Evolutionary conservation across 2,329 filamentous ascomycete species (phyloP).

Genomic region (Pezicula carpinea): DNA sequence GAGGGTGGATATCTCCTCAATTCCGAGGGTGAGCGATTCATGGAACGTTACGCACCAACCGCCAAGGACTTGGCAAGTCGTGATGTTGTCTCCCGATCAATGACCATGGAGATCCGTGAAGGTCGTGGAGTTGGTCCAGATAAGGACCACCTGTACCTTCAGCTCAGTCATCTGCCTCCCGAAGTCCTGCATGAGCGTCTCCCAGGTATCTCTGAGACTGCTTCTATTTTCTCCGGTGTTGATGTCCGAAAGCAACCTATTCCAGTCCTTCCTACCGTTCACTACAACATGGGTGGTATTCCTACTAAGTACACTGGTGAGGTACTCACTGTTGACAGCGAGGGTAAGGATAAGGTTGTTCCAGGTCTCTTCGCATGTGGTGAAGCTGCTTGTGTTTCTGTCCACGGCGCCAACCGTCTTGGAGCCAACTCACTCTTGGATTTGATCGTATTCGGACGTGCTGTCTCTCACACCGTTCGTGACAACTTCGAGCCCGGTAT

Average conservation of each 20-base stretch:
- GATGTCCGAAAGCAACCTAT: conserved; percentile 97
- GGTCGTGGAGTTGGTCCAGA: conserved; percentile 95
- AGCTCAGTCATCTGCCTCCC: conserved; percentile 89
- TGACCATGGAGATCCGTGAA: conserved; percentile 97
- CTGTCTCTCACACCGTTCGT: conserved; percentile 93
- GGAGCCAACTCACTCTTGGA: conserved; percentile 98
- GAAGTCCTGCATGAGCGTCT: conserved; percentile 94
- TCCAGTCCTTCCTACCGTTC: conserved; percentile 90
- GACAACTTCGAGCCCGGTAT: conserved; percentile 86
- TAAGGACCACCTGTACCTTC: conserved; percentile 98
- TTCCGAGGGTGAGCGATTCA: conserved; percentile 97
- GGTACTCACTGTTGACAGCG: conserved; percentile 81
- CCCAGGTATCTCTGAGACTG: conserved; percentile 97
- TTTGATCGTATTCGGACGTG: conserved; percentile 94
- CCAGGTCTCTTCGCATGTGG: conserved; percentile 94
- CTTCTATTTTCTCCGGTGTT: conserved; percentile 93
- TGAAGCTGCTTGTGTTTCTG: conserved; percentile 95
- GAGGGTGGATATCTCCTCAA: conserved; percentile 98
- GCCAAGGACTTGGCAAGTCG: conserved; percentile 96
- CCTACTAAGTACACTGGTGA: conserved; percentile 97
- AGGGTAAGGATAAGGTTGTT: conserved; percentile 87
- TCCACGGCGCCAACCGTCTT: conserved; percentile 96
- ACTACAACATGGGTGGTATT: conserved; percentile 99
- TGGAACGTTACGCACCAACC: conserved; percentile 97
- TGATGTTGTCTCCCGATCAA: conserved; percentile 94